phyloP scores from a whole-genome alignment of 306 rosid species.

The Quercus dentata region DNA sequence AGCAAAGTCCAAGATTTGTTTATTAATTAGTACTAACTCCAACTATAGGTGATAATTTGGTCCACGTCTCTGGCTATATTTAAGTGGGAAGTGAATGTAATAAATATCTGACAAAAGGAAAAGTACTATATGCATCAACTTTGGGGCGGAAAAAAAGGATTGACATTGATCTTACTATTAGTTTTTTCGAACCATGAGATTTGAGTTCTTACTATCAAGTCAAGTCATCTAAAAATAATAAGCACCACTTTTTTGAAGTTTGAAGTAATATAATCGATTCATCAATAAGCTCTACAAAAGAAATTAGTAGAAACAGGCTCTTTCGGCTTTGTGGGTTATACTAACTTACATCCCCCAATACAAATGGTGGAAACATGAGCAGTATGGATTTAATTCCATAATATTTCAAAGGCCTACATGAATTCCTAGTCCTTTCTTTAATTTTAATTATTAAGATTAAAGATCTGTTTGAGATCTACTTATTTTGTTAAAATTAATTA shows the following conservation, averaged over 20 bases:
- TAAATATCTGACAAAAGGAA: neutral
- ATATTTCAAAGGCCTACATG: too few species aligned
- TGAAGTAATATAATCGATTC: neutral
- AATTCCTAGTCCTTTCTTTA: too few species aligned
- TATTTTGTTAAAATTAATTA: too few species aligned
- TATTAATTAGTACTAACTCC: neutral
- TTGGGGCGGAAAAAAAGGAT: neutral
- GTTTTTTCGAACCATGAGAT: neutral
- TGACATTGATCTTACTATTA: neutral
- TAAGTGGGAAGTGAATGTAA: neutral
- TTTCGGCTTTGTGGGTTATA: too few species aligned
- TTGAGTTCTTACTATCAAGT: neutral
- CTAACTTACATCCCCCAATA: too few species aligned
- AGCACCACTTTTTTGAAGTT: neutral
- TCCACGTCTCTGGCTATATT: neutral
- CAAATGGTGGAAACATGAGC: too few species aligned
- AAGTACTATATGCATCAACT: neutral
- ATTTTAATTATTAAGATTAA: too few species aligned
- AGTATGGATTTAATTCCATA: too few species aligned
- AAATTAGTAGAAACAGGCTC: neutral
- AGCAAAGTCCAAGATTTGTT: neutral
- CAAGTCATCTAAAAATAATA: neutral
- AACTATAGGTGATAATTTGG: neutral
- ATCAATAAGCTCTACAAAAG: neutral
- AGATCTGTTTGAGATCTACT: fast-evolving